These are phyloP conservation scores for Cladobotryum mycophilum DNA, from an alignment of 2,329 filamentous ascomycete genomes.

Conservation along the genomic window DNA sequence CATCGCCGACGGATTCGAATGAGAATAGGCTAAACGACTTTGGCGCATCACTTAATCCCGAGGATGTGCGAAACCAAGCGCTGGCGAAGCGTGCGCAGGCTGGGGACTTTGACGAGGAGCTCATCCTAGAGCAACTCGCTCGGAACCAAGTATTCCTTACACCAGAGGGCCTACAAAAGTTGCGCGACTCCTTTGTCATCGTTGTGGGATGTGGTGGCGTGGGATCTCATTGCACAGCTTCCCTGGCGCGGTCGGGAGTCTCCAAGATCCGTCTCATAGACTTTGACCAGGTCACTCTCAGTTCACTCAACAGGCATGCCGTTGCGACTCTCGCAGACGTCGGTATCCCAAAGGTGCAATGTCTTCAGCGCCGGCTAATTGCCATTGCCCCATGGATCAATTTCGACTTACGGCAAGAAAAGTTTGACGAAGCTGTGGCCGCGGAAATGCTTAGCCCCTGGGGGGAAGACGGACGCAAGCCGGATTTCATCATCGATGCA, in stretches of 20 bases:
- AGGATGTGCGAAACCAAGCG: conserved; percentile 53
- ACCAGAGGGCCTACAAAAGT: conserved; percentile 69
- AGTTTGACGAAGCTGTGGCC: conserved; percentile 67
- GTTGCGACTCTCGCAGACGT: conserved; percentile 92
- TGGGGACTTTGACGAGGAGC: conserved; percentile 64
- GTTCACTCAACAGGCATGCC: conserved; percentile 90
- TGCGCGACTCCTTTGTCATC: conserved; percentile 77
- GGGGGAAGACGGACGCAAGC: conserved; percentile 53
- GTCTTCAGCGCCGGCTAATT: conserved; percentile 70
- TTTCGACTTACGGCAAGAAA: conserved; percentile 79
- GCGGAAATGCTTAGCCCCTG: conserved; percentile 61
- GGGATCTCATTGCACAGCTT: conserved; percentile 82
- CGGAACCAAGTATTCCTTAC: conserved; percentile 88
- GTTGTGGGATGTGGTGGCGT: conserved; percentile 93
- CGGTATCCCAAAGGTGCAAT: conserved; percentile 84
- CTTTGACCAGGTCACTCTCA: conserved; percentile 95
- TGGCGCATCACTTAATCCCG: conserved; percentile 53
- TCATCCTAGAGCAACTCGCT: conserved; percentile 90
- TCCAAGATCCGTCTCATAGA: conserved; percentile 84
- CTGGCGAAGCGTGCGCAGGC: conserved; percentile 55
- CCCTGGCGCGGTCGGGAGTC: conserved; percentile 83
- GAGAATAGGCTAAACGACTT: conserved; percentile 40
- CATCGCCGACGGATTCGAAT: conserved; percentile 13
- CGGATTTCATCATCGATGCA: conserved; percentile 89
- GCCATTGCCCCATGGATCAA: conserved; percentile 88